Percentiles rank a stretch among this genome's conserved stretches.
Conservation (phyloP, 345 rosid species). For the Aegle marmelos region DNA sequence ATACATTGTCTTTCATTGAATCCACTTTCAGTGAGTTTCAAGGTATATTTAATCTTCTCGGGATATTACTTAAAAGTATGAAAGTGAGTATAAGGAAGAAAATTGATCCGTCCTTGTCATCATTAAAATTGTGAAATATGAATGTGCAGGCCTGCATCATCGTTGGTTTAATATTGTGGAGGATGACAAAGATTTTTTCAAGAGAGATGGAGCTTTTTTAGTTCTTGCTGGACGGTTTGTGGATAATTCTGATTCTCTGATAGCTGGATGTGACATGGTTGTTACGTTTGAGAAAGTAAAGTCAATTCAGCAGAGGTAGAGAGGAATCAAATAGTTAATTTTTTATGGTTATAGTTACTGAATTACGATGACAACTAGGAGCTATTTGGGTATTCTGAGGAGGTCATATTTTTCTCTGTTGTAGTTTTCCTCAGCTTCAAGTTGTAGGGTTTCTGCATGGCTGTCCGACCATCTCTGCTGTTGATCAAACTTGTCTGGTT, state of each 20-base stretch:
- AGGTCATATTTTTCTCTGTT: conserved; percentile 17
- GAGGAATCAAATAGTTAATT: conserved; percentile 8
- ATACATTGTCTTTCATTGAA: conserved; percentile 42
- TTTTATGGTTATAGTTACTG: not conserved
- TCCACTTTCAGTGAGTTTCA: conserved; percentile 45
- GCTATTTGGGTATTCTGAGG: conserved; percentile 3
- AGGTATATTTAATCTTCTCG: conserved; percentile 39
- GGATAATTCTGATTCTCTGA: conserved; percentile 32
- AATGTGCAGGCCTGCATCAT: conserved; percentile 56
- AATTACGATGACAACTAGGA: not conserved
- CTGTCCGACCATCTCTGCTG: conserved; percentile 35
- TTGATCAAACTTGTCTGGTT: conserved; percentile 43
- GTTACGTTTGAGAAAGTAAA: conserved; percentile 58
- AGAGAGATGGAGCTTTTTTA: conserved; percentile 45
- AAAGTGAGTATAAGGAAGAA: not conserved
- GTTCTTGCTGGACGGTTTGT: conserved; percentile 56
- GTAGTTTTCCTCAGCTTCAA: conserved; percentile 61
- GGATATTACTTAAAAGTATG: not conserved
- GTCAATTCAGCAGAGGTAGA: conserved; percentile 74
- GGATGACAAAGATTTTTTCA: conserved; percentile 34
- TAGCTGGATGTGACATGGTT: conserved; percentile 19
- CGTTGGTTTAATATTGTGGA: conserved; percentile 66
- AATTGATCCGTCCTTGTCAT: not conserved
- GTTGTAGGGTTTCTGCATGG: conserved; percentile 59
- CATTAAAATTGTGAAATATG: not conserved